Evolutionary conservation across 495 filamentous ascomycete genomes (phyloP), one percentile per base, ranked within the genome.

Genomic region (Apiosordaria backusii): DNA sequence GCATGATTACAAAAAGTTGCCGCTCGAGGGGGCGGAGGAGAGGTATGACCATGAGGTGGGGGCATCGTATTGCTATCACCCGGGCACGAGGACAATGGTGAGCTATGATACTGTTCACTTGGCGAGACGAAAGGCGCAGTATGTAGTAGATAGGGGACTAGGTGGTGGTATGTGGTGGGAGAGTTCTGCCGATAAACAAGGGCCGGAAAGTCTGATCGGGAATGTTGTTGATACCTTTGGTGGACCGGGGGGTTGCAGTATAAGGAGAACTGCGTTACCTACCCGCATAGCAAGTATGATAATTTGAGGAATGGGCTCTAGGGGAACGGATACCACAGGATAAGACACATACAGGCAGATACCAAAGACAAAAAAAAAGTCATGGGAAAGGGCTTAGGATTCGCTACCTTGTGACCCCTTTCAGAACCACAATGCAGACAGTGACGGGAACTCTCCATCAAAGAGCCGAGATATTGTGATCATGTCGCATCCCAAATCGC

Each of bases 91-190:
- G 66, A 84, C 84, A 60, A 80, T 97, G 80, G 82, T 98, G 22
- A 89, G 83, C 63, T 98, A 96, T 74, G 94, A 98, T 71, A 92
- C 84, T 0, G 82, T 85, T 0, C 77, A 79, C 2, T 86, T 92
- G 74, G 89, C 88, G 13, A 78, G 80, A 67, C 45, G 70, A 60
- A 98, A 97, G 81, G 88, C 86, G 2, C 77, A 82, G 40, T 97
- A 87, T 75, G 85, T 97, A 68, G 82, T 79, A 70, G 63, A 82
- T 15, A 79, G 83, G 54, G 83, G 86, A 2, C 81, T 97, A 4
- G 93, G 91, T 1, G 93, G 94, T 21, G 91, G 83, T 16, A 98
- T 97, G 93, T 97, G 92, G 93, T 98, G 94, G 93, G 94, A 98
- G 79, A 90, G 87, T 70, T 93, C 88, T 76, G 88, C 84, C 4